Evolutionary conservation across 2,329 filamentous ascomycete species (phyloP).

Genomic region (Septoria linicola): DNA sequence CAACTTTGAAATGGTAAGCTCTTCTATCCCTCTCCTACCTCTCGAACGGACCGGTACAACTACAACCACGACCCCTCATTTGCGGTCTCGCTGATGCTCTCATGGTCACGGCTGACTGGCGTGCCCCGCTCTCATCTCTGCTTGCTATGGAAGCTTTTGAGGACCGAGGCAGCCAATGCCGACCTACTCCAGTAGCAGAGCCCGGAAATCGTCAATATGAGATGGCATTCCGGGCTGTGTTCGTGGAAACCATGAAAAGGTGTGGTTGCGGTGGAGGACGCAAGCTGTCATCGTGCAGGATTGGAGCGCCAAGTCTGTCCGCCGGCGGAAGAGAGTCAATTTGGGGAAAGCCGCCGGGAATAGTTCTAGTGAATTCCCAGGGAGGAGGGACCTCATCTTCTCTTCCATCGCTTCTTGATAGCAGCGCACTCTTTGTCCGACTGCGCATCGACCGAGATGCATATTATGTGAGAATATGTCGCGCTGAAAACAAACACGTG

Average conservation of each 20-base stretch:
- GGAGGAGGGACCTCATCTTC: no score
- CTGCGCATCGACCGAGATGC: no score
- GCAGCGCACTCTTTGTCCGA: no score
- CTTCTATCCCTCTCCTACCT: constrained; percentile 1
- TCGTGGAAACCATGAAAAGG: no score
- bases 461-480: no score
- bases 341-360: constrained; percentile 3
- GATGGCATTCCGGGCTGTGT: background rate
- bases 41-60: constrained; percentile 1
- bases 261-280: background rate
- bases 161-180: background rate
- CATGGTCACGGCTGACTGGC: background rate
- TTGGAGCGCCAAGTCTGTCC: background rate
- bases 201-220: background rate
- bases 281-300: constrained; percentile 7
- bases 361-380: no score
- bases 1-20: no score
- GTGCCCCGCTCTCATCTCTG: background rate
- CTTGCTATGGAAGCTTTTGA: background rate
- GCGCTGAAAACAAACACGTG: no score
- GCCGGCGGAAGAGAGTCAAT: background rate
- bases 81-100: background rate
- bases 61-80: constrained; percentile 1
- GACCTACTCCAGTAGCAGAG: background rate
- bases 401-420: no score